Percentiles rank a stretch among this genome's conserved stretches.
Conservation (phyloP, 345 rosid species). For the Hypericum perforatum region DNA sequence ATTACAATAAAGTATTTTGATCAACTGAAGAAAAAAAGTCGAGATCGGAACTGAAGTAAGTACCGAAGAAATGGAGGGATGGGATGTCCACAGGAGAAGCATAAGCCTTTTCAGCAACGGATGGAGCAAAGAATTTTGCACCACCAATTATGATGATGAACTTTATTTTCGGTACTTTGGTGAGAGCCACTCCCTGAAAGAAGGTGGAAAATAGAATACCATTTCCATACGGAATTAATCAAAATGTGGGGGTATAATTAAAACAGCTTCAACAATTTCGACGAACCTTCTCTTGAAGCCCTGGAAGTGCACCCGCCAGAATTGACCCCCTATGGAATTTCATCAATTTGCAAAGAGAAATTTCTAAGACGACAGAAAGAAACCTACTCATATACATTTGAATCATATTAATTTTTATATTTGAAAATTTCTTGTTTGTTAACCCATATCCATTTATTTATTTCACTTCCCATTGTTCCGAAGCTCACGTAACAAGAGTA, state of each 20-base stretch:
- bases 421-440: too few relatives aligned
- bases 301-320: constrained; percentile 58
- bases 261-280: neutral
- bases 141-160: constrained; percentile 67
- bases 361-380: too few relatives aligned
- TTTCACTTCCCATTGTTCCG: too few relatives aligned
- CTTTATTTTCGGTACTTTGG: constrained; percentile 59
- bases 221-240: neutral
- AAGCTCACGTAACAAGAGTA: too few relatives aligned
- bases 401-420: too few relatives aligned
- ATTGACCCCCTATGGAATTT: too few relatives aligned
- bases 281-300: constrained; percentile 60
- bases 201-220: too few relatives aligned
- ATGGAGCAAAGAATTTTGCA: constrained; percentile 39
- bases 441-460: too few relatives aligned
- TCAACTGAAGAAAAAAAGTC: neutral
- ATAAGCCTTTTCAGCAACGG: constrained; percentile 51
- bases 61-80: constrained; percentile 80
- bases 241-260: neutral
- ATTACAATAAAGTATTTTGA: neutral
- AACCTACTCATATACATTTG: too few relatives aligned
- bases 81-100: constrained; percentile 40
- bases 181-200: constrained; percentile 72
- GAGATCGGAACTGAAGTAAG: neutral
- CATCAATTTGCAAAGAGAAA: too few relatives aligned